These are phyloP conservation scores for Lipomyces kockii DNA, from an alignment of 805 yeast species.

Conservation along the genomic window DNA sequence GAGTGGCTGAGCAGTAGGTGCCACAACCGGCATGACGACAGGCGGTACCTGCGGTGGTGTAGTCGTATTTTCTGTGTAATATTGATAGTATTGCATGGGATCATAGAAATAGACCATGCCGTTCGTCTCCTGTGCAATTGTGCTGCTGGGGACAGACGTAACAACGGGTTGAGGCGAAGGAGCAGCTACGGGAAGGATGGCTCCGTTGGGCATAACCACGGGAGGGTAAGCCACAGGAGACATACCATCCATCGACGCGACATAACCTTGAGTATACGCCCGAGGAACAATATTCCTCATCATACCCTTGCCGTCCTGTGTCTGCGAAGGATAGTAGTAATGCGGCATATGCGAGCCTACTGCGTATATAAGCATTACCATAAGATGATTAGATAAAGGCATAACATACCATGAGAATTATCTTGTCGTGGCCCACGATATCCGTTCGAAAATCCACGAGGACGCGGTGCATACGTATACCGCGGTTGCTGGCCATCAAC, in stretches of 20 bases:
- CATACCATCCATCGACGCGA: conserved; percentile 6
- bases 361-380: background rate
- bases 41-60: conserved; percentile 3
- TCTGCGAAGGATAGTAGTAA: conserved; percentile 11
- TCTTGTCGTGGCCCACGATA: conserved; percentile 18
- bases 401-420: conserved; percentile 7
- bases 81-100: conserved; percentile 21
- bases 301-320: conserved; percentile 13
- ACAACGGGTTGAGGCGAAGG: conserved; percentile 27
- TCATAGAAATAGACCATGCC: conserved; percentile 34
- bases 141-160: background rate
- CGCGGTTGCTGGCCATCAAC: conserved; percentile 1
- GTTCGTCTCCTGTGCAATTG: conserved; percentile 29
- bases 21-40: conserved; percentile 13
- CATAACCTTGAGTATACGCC: conserved; percentile 12
- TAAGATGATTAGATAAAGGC: background rate
- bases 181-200: conserved; percentile 18
- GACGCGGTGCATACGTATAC: conserved; percentile 15
- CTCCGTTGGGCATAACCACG: conserved; percentile 18
- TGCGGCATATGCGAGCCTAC: conserved; percentile 8
- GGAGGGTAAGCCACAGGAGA: conserved; percentile 13
- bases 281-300: conserved; percentile 20
- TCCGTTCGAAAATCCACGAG: conserved; percentile 19
- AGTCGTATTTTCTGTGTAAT: conserved; percentile 12
- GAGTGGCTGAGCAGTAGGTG: conserved; percentile 11